Conservation (phyloP, 2,329 filamentous ascomycete genomes). For the Phaeosphaeriaceae sp. region DNA sequence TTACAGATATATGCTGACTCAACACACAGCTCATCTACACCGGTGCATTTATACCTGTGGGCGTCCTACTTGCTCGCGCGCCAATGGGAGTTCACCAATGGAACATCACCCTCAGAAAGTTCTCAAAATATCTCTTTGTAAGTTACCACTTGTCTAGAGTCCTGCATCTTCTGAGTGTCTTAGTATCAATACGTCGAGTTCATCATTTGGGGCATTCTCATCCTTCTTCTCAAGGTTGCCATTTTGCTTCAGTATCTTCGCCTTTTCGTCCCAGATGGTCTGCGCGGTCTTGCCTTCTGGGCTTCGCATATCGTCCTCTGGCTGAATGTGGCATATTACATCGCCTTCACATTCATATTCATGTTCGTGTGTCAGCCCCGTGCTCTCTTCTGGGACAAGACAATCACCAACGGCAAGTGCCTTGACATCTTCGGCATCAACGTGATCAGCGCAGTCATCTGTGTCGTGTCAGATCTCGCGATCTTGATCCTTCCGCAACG, state of each 20-base stretch:
- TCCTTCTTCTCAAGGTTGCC: slow-evolving; percentile 7
- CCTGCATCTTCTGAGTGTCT: not conserved
- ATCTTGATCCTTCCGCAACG: not conserved
- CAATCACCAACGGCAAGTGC: not conserved
- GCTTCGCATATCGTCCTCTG: slow-evolving; percentile 9
- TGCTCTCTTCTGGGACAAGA: not conserved
- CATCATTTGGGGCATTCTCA: slow-evolving; percentile 4
- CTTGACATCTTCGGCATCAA: not conserved
- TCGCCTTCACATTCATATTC: not conserved
- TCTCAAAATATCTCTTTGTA: not conserved
- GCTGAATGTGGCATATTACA: slow-evolving; percentile 11
- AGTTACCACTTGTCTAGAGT: not conserved
- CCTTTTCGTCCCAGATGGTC: slow-evolving; percentile 2
- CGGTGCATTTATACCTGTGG: no score
- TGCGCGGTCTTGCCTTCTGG: slow-evolving; percentile 6
- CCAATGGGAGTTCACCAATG: not conserved
- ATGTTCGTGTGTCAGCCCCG: not conserved
- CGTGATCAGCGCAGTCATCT: not conserved
- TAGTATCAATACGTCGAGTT: not conserved
- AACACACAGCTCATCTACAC: no score
- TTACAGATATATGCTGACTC: no score
- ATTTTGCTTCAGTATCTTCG: slow-evolving; percentile 12
- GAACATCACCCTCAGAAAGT: not conserved
- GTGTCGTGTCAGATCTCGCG: not conserved
- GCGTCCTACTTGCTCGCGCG: no score